phyloP scores from a whole-genome alignment of 2,329 filamentous ascomycete genomes.

The Amesomyces nigricolor region DNA sequence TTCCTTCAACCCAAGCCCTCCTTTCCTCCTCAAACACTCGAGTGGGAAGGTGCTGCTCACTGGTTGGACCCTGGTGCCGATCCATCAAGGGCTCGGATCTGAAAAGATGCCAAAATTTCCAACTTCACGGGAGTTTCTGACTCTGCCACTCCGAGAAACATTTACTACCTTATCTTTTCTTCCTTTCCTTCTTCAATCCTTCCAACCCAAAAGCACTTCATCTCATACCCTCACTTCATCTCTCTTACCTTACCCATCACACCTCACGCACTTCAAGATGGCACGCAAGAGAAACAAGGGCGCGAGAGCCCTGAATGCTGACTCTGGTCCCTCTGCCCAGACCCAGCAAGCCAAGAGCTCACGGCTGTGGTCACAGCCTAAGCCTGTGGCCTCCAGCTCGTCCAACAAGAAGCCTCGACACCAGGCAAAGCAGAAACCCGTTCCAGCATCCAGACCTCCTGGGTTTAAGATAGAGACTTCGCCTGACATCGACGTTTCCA shows the following conservation, averaged over 20 bases:
- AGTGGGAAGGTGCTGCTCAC: no score
- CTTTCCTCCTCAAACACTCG: no score
- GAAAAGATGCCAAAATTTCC: no score
- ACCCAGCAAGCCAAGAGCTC: neutral
- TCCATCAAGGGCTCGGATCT: no score
- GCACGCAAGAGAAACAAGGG: neutral
- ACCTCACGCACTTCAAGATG: neutral
- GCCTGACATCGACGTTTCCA: neutral
- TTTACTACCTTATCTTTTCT: no score
- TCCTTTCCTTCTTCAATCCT: no score
- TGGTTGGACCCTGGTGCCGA: no score
- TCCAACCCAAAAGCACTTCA: neutral
- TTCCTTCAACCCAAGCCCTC: no score
- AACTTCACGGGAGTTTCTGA: no score
- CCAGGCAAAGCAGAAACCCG: neutral
- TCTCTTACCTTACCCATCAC: neutral
- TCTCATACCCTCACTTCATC: neutral
- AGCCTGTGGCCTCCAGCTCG: neutral
- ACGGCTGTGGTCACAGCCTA: neutral
- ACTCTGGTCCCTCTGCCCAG: neutral
- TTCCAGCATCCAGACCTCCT: neutral
- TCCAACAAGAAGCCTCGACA: neutral
- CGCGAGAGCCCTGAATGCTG: neutral
- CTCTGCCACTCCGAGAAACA: no score
- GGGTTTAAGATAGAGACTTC: neutral